Conservation (phyloP, 306 rosid species). For the Begonia peltatifolia region DNA sequence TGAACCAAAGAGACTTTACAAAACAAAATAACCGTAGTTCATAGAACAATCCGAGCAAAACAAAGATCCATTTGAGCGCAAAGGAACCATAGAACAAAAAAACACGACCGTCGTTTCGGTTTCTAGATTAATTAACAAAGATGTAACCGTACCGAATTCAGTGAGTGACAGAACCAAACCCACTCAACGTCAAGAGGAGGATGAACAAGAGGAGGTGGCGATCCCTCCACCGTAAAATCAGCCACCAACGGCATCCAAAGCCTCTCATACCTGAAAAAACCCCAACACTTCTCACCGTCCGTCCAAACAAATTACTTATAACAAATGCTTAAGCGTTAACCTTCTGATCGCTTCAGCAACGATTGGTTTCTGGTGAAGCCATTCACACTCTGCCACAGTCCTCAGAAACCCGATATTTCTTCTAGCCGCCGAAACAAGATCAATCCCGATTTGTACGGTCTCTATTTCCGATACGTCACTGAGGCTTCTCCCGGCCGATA, state of each 20-base stretch:
- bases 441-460: slow-evolving; percentile 30
- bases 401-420: slow-evolving; percentile 41
- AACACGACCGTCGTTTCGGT: no score
- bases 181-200: slow-evolving; percentile 82
- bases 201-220: slow-evolving; percentile 38
- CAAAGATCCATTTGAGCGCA: no score
- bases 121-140: no score
- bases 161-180: slow-evolving; percentile 93
- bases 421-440: slow-evolving; percentile 61
- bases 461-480: slow-evolving; percentile 36
- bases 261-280: slow-evolving; percentile 46
- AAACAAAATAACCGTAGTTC: neutral
- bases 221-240: slow-evolving; percentile 36
- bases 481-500: slow-evolving; percentile 30
- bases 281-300: neutral
- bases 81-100: no score
- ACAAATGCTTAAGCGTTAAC: slow-evolving; percentile 14
- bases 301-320: neutral
- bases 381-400: slow-evolving; percentile 31
- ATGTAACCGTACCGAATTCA: slow-evolving; percentile 34
- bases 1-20: neutral
- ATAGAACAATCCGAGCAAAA: no score
- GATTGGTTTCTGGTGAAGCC: slow-evolving; percentile 44
- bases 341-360: slow-evolving; percentile 57
- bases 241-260: slow-evolving; percentile 93